Percentiles rank a stretch among this genome's conserved stretches.
Conservation (phyloP, 305 asterid genomes). For the Rubia occidens region DNA sequence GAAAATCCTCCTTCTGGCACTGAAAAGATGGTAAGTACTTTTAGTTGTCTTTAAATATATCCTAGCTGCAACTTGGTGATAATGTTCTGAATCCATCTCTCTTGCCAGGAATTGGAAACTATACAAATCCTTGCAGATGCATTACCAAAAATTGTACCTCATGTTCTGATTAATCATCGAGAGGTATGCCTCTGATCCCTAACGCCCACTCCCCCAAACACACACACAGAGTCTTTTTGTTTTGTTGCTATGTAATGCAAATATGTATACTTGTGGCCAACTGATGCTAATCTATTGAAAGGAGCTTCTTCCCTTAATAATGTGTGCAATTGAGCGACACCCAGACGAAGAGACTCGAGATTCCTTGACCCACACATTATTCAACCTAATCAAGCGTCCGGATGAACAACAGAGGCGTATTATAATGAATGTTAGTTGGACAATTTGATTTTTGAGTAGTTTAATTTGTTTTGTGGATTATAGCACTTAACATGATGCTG, state of each 20-base stretch:
- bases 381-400: conserved; percentile 99
- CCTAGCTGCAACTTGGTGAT: not conserved
- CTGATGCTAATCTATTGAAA: conserved; percentile 22
- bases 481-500: conserved; percentile 5
- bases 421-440: conserved; percentile 87
- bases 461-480: conserved; percentile 8
- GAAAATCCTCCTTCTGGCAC: conserved; percentile 39
- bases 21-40: conserved; percentile 41
- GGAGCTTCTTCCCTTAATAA: conserved; percentile 98
- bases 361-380: conserved; percentile 96
- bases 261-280: not conserved
- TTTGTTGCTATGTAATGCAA: not conserved
- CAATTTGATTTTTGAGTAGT: conserved; percentile 8
- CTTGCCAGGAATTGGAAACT: conserved; percentile 67
- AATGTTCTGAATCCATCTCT: conserved; percentile 2
- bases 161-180: conserved; percentile 89
- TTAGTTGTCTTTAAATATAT: not conserved
- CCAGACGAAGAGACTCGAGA: conserved; percentile 84
- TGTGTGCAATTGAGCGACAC: conserved; percentile 99
- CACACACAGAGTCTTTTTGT: not conserved
- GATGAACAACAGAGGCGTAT: conserved; percentile 96
- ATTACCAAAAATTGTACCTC: conserved; percentile 85
- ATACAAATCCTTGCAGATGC: conserved; percentile 92
- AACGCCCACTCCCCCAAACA: not conserved
- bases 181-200: conserved; percentile 50